Percentiles rank a stretch among this genome's conserved stretches.
phyloP scores from a whole-genome alignment of 2,329 filamentous ascomycete genomes.

The Colletotrichum noveboracense region DNA sequence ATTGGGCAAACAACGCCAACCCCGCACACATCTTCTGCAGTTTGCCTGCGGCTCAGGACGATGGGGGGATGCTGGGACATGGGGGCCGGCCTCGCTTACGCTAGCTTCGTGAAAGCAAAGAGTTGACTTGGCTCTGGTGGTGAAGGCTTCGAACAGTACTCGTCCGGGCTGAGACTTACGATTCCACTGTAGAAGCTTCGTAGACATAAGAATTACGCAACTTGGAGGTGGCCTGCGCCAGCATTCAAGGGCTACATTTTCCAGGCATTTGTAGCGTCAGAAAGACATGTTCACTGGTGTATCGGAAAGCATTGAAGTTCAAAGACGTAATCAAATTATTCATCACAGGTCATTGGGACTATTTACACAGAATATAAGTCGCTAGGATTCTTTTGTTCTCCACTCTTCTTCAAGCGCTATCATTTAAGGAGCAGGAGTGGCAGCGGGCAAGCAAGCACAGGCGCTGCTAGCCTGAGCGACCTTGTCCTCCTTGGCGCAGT shows the following conservation, averaged over 20 bases:
- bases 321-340: not conserved
- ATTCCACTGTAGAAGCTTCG: not conserved
- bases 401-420: not conserved
- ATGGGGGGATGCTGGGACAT: not conserved
- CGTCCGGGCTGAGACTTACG: not conserved
- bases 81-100: not conserved
- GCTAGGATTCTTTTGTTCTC: not conserved
- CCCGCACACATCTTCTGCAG: not conserved
- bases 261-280: not conserved
- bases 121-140: not conserved
- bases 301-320: not conserved
- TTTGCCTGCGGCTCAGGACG: not conserved
- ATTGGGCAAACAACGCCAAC: not conserved
- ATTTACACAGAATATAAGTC: not conserved
- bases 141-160: not conserved
- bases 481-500: slow-evolving; percentile 24
- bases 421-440: slow-evolving; percentile 16
- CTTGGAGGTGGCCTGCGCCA: not conserved
- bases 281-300: not conserved
- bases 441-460: slow-evolving; percentile 27
- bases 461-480: slow-evolving; percentile 25
- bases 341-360: not conserved
- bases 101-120: not conserved
- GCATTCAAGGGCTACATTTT: not conserved
- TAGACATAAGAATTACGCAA: not conserved